These are phyloP conservation scores for Termitomyces sp. DNA, from an alignment of 768 basidiomycete species.

Conservation along the genomic window DNA sequence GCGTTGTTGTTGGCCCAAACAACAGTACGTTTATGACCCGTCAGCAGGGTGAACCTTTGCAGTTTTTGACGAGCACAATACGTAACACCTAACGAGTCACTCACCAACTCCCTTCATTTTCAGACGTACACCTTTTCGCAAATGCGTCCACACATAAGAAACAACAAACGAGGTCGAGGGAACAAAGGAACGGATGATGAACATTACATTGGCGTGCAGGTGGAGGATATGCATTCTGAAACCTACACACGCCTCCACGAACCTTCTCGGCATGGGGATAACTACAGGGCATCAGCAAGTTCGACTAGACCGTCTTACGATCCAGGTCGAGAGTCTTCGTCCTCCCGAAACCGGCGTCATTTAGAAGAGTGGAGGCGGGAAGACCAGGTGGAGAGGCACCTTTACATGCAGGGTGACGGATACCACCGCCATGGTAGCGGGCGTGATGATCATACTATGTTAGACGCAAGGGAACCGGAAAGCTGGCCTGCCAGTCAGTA, in stretches of 20 bases:
- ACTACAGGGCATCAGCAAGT: constrained; percentile 38
- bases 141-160: constrained; percentile 42
- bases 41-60: constrained; percentile 25
- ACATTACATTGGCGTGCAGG: constrained; percentile 40
- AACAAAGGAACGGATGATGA: constrained; percentile 48
- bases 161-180: constrained; percentile 46
- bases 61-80: constrained; percentile 26
- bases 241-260: constrained; percentile 46
- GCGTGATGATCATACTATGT: constrained; percentile 42
- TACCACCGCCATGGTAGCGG: constrained; percentile 39
- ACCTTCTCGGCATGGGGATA: constrained; percentile 43
- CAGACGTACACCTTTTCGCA: constrained; percentile 14
- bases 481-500: constrained; percentile 43
- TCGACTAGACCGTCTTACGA: constrained; percentile 38
- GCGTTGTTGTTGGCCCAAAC: constrained; percentile 9
- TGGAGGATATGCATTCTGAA: constrained; percentile 48
- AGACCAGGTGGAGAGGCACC: constrained; percentile 43
- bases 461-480: constrained; percentile 38
- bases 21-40: constrained; percentile 5
- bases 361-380: constrained; percentile 45
- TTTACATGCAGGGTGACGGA: constrained; percentile 32
- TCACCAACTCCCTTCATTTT: constrained; percentile 19
- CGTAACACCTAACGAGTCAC: constrained; percentile 23
- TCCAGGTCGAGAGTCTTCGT: constrained; percentile 44
- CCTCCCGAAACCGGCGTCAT: constrained; percentile 48